Evolutionary conservation across 805 yeast species (phyloP), one percentile per base, ranked within the genome.

Genomic region (Candida arabinofermentans): DNA sequence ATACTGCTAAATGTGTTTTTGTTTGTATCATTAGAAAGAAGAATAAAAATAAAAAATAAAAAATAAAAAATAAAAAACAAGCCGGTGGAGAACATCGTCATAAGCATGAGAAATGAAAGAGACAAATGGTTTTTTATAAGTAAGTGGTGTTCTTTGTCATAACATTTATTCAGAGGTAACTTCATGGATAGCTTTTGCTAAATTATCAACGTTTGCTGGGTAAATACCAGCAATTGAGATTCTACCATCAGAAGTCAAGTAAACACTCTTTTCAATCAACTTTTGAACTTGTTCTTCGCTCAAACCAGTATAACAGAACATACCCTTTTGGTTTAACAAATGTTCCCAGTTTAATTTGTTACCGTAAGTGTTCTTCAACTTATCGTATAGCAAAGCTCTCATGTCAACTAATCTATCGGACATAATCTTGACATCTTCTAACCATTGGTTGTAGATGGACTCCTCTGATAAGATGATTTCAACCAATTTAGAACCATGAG

Each of bases 251-350:
- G 79, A 74, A 23, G 96, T 88, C 54, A 93, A 78, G 64, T 91
- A 91, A 30, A 91, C 83, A 14, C 86, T 79, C 62, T 86, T 80
- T 39, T 75, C 70, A 61, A 85, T 83, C 57, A 91, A 72, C 48
- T 71, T 66, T 44, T 77, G 71, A 37, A 87, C 91, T 67, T 89
- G 95, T 37, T 75, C 79, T 34, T 77, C 70, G 24, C 66, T 61
- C 48, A 91, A 74, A 7, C 96, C 96, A 27, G 97, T 90, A 71
- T 76, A 91, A 56, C 91, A 86, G 68, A 91, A 91, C 98, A 91
- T 91, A 55, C 99, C 99, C 62, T 91, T 84, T 66, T 91, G 98
- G 59, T 81, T 75, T 42, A 85, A 70, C 55, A 91, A 74, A 60
- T 86, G 96, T 41, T 83, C 83, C 98, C 98, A 91, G 62, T 79